phyloP scores from a whole-genome alignment of 2,329 filamentous ascomycete species.

The Neofusicoccum cordaticola region DNA sequence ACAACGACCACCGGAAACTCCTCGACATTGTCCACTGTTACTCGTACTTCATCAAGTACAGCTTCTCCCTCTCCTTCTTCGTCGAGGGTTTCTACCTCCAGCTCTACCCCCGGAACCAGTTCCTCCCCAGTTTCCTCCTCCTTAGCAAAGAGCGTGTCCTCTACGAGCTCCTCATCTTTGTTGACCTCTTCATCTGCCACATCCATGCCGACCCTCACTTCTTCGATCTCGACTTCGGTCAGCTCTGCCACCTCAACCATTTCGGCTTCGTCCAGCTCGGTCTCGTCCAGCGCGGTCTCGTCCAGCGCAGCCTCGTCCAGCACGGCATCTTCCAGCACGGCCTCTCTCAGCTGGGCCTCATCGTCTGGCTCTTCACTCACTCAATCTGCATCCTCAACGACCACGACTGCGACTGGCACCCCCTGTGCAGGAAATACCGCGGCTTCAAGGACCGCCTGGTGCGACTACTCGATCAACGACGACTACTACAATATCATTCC shows the following conservation, averaged over 20 bases:
- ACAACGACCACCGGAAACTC: neutral
- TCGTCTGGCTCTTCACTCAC: neutral
- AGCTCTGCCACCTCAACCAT: neutral
- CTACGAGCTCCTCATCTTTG: neutral
- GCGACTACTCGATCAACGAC: conserved; percentile 49
- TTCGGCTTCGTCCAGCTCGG: neutral
- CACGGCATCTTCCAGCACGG: neutral
- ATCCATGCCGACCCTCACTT: neutral
- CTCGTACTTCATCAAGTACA: neutral
- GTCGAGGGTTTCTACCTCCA: neutral
- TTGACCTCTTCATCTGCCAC: too few species aligned
- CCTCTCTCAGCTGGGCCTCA: neutral
- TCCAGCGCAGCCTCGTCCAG: neutral
- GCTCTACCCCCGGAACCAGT: neutral
- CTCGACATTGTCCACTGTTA: neutral
- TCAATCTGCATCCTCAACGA: neutral
- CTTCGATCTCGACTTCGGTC: neutral
- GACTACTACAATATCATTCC: conserved; percentile 53
- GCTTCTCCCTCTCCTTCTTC: neutral
- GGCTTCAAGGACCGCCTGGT: conserved; percentile 36
- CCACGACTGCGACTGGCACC: neutral
- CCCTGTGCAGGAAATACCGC: conserved; percentile 12
- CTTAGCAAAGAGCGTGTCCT: too few species aligned
- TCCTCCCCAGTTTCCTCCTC: neutral
- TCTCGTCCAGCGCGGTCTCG: neutral